Base-by-base conservation (phyloP, 106 monocot genomes). In the Dioscorea dumetorum region DNA sequence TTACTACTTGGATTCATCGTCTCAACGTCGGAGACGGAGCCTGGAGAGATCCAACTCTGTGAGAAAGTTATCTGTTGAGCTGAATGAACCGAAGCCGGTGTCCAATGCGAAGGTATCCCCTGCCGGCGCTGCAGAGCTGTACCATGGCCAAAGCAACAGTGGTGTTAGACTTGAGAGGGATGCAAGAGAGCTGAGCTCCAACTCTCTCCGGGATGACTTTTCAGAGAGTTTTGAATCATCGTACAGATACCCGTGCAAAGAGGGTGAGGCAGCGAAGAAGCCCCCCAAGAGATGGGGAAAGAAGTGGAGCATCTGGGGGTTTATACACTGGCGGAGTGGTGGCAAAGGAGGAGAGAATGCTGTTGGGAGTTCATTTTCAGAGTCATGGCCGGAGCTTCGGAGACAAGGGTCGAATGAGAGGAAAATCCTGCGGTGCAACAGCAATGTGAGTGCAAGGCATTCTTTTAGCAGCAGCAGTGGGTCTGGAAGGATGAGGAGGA, bases 301-400 rank as follows among this genome's bases (percentile, higher is more conserved):
- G 70, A 83, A 74, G 9, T 91, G 85, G 95, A 88, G 60, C 67
- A 76, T 97, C 3, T 89, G 81, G 86, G 97, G 88, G 6, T 76
- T 92, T 35, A 87, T 97, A 51, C 84, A 89, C 63, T 41, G 80
- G 62, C 61, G 71, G 53, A 66, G 76, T 18, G 66, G 74, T 49
- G 53, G 72, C 52, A 50, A 57, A 49, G 49, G 61, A 1, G 67
- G 68, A 32, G 79, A 73, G 48, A 81, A 70, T 60, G 74, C 10
- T 8, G 77, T 76, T 15, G 80, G 80, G 54, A 63, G 79, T 41
- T 81, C 88, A 10, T 74, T 81, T 8, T 83, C 87, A 6, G 82
- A 72, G 60, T 67, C 86, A 2, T 82, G 84, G 84, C 83, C 82
- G 12, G 88, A 79, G 62, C 67, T 80, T 16, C 63, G 73, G 63